Base-by-base conservation (phyloP, 2,329 filamentous ascomycete genomes). In the Colletotrichum chrysophilum region DNA sequence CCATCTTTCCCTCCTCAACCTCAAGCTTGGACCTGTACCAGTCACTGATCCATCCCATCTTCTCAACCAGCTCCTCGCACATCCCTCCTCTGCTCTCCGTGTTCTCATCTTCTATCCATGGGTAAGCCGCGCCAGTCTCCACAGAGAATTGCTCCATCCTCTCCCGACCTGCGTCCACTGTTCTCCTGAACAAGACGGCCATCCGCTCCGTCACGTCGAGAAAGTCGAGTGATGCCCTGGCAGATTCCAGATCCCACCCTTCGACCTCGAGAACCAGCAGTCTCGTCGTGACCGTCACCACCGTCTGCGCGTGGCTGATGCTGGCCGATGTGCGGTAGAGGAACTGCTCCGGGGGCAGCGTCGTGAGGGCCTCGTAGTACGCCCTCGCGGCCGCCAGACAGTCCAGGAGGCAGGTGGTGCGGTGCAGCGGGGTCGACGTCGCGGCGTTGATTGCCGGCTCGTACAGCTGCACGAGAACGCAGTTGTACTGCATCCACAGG, bases 381-480 rank as follows among this genome's bases (percentile, higher is more conserved):
- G 80, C 79, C 55, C 77, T 79, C 16, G 82, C 81, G 52, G 85
- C 82, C 28, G 81, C 74, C 10, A 87, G 78, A 74, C 85, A 84
- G 72, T 83, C 82, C 12, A 80, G 77, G 66, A 87, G 80, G 58
- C 83, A 83, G 67, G 84, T 80, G 2, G 79, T 75, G 36, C 82
- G 81, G 70, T 81, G 82, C 7, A 78, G 78, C 24, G 80, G 78
- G 7, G 56, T 52, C 32, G 78, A 79, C 4, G 80, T 77, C 8
- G 81, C 78, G 21, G 78, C 76, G 38, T 81, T 77, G 7, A 84
- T 85, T 9, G 85, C 85, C 1, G 86, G 85, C 36, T 87, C 81
- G 76, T 87, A 85, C 16, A 86, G 76, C 9, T 84, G 81, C 30
- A 85, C 83, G 4, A 85, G 77, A 14, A 85, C 79, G 52, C 84